Percentiles rank a stretch among this genome's conserved stretches.
Evolutionary conservation across 176 grass and related monocot species (phyloP).

Genomic region (Carex cristatella): DNA sequence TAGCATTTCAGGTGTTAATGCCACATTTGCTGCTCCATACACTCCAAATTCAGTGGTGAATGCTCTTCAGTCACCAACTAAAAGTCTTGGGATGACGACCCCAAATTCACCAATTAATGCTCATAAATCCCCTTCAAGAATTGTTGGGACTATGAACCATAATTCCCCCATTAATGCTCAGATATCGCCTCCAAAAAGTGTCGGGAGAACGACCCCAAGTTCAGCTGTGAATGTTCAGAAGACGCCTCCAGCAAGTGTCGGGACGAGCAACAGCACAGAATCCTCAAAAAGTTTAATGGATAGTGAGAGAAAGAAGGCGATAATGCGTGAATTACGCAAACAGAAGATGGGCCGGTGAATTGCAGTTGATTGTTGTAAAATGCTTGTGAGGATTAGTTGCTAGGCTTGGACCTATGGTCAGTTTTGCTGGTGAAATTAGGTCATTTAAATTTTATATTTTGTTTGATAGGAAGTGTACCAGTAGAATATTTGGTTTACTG

Average conservation of each 20-base stretch:
- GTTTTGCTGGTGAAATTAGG: constrained; percentile 13
- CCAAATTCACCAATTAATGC: background rate
- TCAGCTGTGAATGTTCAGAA: background rate
- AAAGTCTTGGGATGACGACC: background rate
- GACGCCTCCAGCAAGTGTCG: background rate
- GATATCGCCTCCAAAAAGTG: background rate
- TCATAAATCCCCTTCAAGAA: background rate
- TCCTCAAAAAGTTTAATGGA: background rate
- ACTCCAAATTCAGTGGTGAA: background rate
- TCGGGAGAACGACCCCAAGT: background rate
- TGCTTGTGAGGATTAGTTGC: background rate
- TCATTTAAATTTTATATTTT: background rate
- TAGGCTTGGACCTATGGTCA: background rate
- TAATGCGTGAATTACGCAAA: constrained; percentile 20
- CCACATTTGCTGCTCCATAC: background rate
- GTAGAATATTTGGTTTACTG: background rate
- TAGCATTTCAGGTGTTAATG: background rate
- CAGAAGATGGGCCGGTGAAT: constrained; percentile 22
- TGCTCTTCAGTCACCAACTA: background rate
- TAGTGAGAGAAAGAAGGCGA: constrained; percentile 25
- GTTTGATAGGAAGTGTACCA: constrained; percentile 9
- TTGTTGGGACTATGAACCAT: background rate
- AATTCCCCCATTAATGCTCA: background rate
- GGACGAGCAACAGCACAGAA: background rate
- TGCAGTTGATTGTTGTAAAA: background rate